A percentile compares a stretch with the other conserved stretches of the same genome.
Conservation (phyloP, 1,284 basidiomycete genomes). For the Takashimella tepidaria region DNA sequence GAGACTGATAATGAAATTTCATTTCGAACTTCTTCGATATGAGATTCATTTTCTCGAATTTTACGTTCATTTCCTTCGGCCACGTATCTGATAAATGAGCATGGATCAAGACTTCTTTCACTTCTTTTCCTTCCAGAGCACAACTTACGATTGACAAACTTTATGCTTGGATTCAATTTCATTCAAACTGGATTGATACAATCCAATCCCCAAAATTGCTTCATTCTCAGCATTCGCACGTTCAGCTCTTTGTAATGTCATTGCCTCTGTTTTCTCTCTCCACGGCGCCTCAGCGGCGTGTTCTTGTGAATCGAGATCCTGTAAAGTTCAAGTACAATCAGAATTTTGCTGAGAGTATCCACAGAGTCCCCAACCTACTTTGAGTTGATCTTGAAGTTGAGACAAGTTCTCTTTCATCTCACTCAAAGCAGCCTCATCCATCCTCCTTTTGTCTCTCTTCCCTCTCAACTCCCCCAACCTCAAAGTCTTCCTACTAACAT, state of each 20-base stretch:
- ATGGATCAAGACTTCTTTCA: neutral
- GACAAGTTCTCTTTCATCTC: constrained; percentile 59
- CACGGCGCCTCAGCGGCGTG: constrained; percentile 38
- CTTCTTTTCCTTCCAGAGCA: neutral
- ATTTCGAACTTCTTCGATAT: constrained; percentile 51
- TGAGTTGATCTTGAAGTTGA: constrained; percentile 32
- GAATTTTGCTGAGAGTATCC: neutral
- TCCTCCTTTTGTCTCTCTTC: constrained; percentile 60
- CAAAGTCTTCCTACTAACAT: constrained; percentile 59
- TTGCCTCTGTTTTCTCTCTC: constrained; percentile 38
- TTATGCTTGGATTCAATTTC: constrained; percentile 39
- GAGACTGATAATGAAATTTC: constrained; percentile 54
- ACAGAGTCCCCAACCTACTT: constrained; percentile 18
- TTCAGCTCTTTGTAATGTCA: constrained; percentile 32
- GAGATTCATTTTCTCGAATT: constrained; percentile 60
- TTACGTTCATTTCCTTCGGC: constrained; percentile 61
- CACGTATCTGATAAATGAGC: constrained; percentile 58
- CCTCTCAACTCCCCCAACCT: constrained; percentile 59
- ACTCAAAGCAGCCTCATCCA: constrained; percentile 59
- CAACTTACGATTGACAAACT: constrained; percentile 32
- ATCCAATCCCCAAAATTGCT: constrained; percentile 25
- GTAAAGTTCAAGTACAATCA: neutral
- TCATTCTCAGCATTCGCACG: constrained; percentile 32
- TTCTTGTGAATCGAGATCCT: constrained; percentile 37
- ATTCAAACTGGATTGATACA: constrained; percentile 30